Conservation (phyloP, 2,329 filamentous ascomycete genomes). For the Hymenotorrendiella dingleyae region DNA sequence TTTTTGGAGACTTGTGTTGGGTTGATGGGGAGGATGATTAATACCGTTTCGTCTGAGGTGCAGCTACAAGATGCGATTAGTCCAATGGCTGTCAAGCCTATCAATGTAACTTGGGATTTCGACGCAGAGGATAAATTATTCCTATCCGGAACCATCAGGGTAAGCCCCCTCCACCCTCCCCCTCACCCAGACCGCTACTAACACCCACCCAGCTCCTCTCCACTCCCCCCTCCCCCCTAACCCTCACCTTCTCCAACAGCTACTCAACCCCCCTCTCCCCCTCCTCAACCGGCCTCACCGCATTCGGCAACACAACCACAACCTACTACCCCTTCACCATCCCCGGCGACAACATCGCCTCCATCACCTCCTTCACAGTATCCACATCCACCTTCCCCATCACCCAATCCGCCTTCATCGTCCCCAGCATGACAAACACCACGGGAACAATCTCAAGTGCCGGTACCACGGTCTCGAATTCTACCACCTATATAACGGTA, state of each 20-base stretch:
- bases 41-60: conserved; percentile 47
- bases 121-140: conserved; percentile 9
- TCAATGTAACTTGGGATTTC: conserved; percentile 31
- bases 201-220: neutral
- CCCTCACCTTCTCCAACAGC: neutral
- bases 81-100: conserved; percentile 53
- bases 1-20: conserved; percentile 44
- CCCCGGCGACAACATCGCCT: too few species aligned
- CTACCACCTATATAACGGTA: conserved; percentile 5
- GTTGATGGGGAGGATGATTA: conserved; percentile 53
- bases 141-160: conserved; percentile 19
- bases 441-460: too few species aligned
- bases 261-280: conserved; percentile 2
- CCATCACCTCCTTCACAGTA: conserved; percentile 5
- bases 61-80: conserved; percentile 44
- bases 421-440: conserved; percentile 11
- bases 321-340: conserved; percentile 19
- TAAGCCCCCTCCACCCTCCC: conserved; percentile 2
- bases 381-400: conserved; percentile 12
- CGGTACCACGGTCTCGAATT: too few species aligned
- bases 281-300: conserved; percentile 2
- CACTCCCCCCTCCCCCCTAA: neutral
- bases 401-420: conserved; percentile 11
- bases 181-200: neutral
- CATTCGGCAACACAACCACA: conserved; percentile 1